These are phyloP conservation scores for Paecilomyces variotii DNA, from an alignment of 2,329 filamentous ascomycete genomes.

Conservation along the genomic window DNA sequence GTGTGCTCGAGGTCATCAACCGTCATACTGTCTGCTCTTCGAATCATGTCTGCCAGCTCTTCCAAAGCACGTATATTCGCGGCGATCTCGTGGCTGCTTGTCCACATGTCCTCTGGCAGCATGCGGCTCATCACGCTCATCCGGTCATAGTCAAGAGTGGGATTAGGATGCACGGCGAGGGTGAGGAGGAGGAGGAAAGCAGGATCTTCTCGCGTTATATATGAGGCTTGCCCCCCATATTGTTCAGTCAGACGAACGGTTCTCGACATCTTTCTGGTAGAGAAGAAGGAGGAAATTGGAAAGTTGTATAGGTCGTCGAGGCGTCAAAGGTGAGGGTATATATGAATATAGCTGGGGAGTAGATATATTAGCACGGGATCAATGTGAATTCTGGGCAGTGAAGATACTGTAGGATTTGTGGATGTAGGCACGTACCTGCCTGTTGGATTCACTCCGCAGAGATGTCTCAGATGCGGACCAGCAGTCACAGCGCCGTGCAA, in stretches of 20 bases:
- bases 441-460: too few species aligned
- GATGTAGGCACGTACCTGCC: neutral
- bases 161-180: constrained; percentile 1
- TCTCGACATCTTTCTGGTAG: neutral
- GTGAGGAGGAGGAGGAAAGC: constrained; percentile 2
- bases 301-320: neutral
- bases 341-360: neutral
- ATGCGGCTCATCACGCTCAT: constrained; percentile 4
- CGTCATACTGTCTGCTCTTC: neutral
- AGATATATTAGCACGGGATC: neutral
- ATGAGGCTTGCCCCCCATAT: neutral
- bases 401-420: neutral
- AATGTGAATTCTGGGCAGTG: too few species aligned
- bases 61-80: neutral
- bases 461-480: too few species aligned
- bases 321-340: neutral
- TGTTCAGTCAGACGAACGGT: neutral
- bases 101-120: constrained; percentile 2
- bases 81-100: neutral
- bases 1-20: neutral
- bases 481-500: too few species aligned
- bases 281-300: neutral
- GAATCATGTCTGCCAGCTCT: neutral
- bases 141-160: constrained; percentile 1
- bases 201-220: constrained; percentile 3